Conservation (phyloP, 768 basidiomycete species). For the Gautieria morchelliformis region DNA sequence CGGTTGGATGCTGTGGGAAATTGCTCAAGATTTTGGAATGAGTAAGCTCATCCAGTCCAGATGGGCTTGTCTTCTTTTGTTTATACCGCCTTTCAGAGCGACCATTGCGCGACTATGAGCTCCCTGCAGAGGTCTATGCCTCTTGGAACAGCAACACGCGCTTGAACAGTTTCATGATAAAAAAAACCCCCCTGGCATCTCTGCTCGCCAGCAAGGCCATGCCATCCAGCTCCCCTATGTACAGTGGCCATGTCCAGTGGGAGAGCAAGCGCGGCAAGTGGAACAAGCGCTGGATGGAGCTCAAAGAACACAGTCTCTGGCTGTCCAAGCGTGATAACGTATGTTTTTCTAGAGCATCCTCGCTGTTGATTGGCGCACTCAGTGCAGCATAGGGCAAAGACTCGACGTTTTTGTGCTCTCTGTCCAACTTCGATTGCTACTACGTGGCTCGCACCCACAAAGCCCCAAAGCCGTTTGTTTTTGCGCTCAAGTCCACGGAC, state of each 20-base stretch:
- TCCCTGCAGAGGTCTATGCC: conserved; percentile 65
- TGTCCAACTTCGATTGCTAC: conserved; percentile 87
- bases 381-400: conserved; percentile 62
- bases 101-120: conserved; percentile 80
- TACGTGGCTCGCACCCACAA: conserved; percentile 65
- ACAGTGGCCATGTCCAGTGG: conserved; percentile 71
- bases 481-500: conserved; percentile 84
- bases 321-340: conserved; percentile 87
- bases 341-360: conserved; percentile 16
- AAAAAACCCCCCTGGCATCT: conserved; percentile 55
- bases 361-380: not conserved
- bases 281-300: conserved; percentile 84
- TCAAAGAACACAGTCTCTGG: conserved; percentile 80
- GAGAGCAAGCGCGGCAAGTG: conserved; percentile 91
- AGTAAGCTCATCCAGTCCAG: conserved; percentile 38
- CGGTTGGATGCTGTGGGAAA: conserved; percentile 85
- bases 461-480: conserved; percentile 76
- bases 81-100: conserved; percentile 49
- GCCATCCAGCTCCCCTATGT: conserved; percentile 33
- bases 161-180: conserved; percentile 73
- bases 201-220: conserved; percentile 33
- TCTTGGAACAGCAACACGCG: conserved; percentile 85
- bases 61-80: conserved; percentile 5
- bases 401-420: conserved; percentile 67
- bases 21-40: conserved; percentile 84